Percentiles rank a stretch among this genome's conserved stretches.
Conservation (phyloP, 257 asterid species). For the Solanum chilense region DNA sequence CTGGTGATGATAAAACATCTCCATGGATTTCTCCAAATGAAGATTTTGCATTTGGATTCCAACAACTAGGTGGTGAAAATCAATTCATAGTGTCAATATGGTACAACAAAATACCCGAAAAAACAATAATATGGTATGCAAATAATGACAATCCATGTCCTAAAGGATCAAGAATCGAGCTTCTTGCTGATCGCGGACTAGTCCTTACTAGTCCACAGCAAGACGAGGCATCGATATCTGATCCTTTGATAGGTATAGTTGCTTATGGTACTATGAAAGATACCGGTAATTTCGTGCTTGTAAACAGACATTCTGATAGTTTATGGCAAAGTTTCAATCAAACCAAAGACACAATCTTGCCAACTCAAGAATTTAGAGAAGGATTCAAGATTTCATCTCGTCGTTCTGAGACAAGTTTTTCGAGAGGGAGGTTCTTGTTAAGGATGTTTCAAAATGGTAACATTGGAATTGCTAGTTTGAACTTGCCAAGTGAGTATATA, state of each 20-base stretch:
- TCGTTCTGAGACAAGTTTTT: slow-evolving; percentile 5
- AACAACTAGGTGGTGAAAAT: slow-evolving; percentile 6
- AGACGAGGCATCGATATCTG: neutral
- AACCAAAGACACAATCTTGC: slow-evolving; percentile 30
- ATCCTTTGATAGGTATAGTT: neutral
- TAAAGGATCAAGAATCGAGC: slow-evolving; percentile 20
- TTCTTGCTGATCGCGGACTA: slow-evolving; percentile 16
- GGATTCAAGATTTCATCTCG: slow-evolving; percentile 14
- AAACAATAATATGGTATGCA: slow-evolving; percentile 30
- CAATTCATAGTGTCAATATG: slow-evolving; percentile 26
- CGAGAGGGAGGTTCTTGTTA: slow-evolving; percentile 24
- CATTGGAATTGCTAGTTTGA: slow-evolving; percentile 16
- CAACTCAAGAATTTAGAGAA: slow-evolving; percentile 8
- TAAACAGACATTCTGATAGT: neutral
- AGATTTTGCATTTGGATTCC: slow-evolving; percentile 38
- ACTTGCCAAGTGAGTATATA: neutral
- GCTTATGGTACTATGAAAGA: slow-evolving; percentile 26
- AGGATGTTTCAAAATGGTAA: slow-evolving; percentile 19
- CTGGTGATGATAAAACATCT: slow-evolving; percentile 1
- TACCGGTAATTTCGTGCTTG: slow-evolving; percentile 28
- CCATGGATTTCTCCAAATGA: slow-evolving; percentile 28
- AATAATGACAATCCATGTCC: slow-evolving; percentile 7
- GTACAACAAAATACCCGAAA: slow-evolving; percentile 26
- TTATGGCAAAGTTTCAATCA: slow-evolving; percentile 22
- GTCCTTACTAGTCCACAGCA: slow-evolving; percentile 4